Percentiles rank a stretch among this genome's conserved stretches.
Evolutionary conservation across 306 rosid genomes (phyloP).

Genomic region (Astragalus membranaceus): DNA sequence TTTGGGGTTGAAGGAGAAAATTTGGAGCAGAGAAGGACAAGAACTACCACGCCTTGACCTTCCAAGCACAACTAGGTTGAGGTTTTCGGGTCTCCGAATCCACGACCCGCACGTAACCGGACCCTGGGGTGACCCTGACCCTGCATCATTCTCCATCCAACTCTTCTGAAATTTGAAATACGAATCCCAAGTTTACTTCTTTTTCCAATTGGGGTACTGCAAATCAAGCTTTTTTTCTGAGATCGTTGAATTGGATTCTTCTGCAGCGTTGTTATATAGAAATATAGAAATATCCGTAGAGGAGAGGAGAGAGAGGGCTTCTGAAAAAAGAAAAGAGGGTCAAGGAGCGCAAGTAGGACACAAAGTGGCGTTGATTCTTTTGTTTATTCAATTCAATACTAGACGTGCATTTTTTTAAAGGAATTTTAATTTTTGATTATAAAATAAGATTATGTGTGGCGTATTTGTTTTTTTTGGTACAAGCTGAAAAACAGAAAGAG

Average conservation of each 20-base stretch:
- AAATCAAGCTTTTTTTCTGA: not conserved
- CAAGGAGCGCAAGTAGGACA: slow-evolving; percentile 1
- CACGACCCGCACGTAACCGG: slow-evolving; percentile 77
- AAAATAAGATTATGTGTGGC: too few species aligned
- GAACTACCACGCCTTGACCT: slow-evolving; percentile 51
- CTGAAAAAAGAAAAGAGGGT: not conserved
- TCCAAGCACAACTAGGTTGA: slow-evolving; percentile 48
- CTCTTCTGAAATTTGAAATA: not conserved
- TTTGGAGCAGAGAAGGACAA: slow-evolving; percentile 55
- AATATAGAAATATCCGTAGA: not conserved
- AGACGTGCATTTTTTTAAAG: too few species aligned
- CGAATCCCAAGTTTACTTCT: slow-evolving; percentile 13
- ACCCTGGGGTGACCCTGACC: slow-evolving; percentile 69
- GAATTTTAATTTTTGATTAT: too few species aligned
- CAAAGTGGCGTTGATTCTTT: slow-evolving; percentile 7
- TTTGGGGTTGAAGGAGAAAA: slow-evolving; percentile 71
- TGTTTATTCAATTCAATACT: not conserved
- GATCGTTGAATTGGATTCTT: slow-evolving; percentile 4
- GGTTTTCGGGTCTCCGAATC: slow-evolving; percentile 88
- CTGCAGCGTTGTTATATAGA: not conserved
- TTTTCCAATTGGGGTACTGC: slow-evolving; percentile 11
- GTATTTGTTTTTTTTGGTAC: too few species aligned
- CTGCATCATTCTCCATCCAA: slow-evolving; percentile 46
- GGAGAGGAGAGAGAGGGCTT: not conserved
- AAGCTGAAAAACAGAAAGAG: too few species aligned